Conservation (phyloP, 768 basidiomycete genomes). For the Cystofilobasidium bisporidii region DNA sequence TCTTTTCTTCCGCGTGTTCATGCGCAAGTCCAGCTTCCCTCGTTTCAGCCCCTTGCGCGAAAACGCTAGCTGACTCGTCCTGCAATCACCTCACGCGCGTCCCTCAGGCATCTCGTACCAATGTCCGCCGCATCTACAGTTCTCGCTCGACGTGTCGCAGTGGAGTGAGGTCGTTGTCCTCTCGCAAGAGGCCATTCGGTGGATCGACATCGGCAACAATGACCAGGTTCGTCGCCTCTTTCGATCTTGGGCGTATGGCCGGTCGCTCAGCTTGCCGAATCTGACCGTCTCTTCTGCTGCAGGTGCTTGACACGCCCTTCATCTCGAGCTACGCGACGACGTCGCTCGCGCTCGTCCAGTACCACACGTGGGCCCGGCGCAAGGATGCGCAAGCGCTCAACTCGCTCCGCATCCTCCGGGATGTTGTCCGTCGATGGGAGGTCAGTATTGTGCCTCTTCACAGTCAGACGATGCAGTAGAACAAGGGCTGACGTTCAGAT, state of each 20-base stretch:
- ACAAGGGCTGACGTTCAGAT: not conserved
- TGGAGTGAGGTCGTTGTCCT: constrained; percentile 65
- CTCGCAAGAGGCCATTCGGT: constrained; percentile 75
- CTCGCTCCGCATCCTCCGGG: constrained; percentile 67
- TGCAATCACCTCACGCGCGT: constrained; percentile 64
- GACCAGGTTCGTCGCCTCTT: constrained; percentile 52
- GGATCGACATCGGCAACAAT: constrained; percentile 59
- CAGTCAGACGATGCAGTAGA: too few species aligned
- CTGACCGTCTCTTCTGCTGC: not conserved
- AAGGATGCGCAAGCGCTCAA: constrained; percentile 64
- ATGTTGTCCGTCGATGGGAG: constrained; percentile 86
- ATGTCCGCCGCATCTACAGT: constrained; percentile 52
- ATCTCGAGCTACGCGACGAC: constrained; percentile 58
- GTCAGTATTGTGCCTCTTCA: constrained; percentile 29
- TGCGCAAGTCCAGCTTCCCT: constrained; percentile 63
- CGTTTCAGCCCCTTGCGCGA: constrained; percentile 57
- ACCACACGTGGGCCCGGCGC: constrained; percentile 84
- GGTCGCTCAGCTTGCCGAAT: not conserved
- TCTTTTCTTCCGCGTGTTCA: constrained; percentile 70
- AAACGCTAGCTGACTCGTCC: constrained; percentile 48
- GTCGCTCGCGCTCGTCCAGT: constrained; percentile 59
- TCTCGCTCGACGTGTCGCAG: constrained; percentile 56
- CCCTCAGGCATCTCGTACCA: constrained; percentile 66
- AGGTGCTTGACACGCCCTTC: constrained; percentile 21
- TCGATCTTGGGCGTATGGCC: not conserved